phyloP scores from a whole-genome alignment of 1,284 basidiomycete genomes.

The Mycena sp. region DNA sequence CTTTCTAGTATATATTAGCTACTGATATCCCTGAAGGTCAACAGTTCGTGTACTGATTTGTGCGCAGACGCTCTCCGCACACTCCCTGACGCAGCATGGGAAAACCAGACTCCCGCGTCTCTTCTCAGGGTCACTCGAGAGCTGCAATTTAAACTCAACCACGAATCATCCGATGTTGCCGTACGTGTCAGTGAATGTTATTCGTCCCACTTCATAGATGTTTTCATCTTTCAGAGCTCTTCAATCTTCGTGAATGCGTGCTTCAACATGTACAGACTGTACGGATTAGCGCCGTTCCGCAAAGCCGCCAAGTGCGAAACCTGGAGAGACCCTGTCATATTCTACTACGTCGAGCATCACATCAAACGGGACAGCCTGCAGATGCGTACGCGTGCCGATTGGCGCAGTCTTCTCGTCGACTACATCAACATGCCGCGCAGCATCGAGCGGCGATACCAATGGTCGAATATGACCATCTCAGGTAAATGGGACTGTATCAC shows the following conservation, averaged over 20 bases:
- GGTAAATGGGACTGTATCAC: slow-evolving; percentile 38
- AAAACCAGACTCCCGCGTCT: slow-evolving; percentile 38
- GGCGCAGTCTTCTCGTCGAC: slow-evolving; percentile 31
- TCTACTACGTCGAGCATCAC: slow-evolving; percentile 40
- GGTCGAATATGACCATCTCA: slow-evolving; percentile 33
- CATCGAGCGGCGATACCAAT: slow-evolving; percentile 31
- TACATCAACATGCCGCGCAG: slow-evolving; percentile 34
- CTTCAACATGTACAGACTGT: slow-evolving; percentile 39
- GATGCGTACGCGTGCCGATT: slow-evolving; percentile 29
- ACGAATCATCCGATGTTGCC: slow-evolving; percentile 27
- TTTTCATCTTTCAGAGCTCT: slow-evolving; percentile 20
- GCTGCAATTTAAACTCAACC: slow-evolving; percentile 32
- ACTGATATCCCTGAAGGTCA: slow-evolving; percentile 21
- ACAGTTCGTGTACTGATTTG: slow-evolving; percentile 32
- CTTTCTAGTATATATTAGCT: background rate
- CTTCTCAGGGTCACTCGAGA: slow-evolving; percentile 33
- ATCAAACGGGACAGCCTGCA: slow-evolving; percentile 29
- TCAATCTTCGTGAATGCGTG: slow-evolving; percentile 35
- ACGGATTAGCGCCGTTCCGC: slow-evolving; percentile 39
- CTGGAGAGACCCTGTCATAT: slow-evolving; percentile 29
- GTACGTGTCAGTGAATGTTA: slow-evolving; percentile 21
- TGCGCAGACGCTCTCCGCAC: slow-evolving; percentile 33
- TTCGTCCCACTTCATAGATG: background rate
- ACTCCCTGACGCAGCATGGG: slow-evolving; percentile 38
- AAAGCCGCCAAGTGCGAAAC: slow-evolving; percentile 26